Conservation (phyloP, 2,329 filamentous ascomycete genomes). For the Ascochyta pisi region DNA sequence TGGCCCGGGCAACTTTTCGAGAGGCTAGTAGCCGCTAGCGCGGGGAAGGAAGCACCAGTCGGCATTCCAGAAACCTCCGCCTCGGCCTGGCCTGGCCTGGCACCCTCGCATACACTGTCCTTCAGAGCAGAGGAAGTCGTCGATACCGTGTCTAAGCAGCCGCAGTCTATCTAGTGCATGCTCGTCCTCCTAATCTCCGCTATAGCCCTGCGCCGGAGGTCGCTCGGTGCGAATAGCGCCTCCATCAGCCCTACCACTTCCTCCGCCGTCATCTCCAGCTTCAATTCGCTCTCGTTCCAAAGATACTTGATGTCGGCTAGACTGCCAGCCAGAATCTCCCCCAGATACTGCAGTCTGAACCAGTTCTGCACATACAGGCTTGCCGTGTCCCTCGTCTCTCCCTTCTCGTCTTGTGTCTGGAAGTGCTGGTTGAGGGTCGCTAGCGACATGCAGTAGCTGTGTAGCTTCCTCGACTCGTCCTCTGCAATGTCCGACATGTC, state of each 20-base stretch:
- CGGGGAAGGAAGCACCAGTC: slow-evolving; percentile 14
- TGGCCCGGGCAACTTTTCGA: slow-evolving; percentile 31
- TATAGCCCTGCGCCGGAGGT: slow-evolving; percentile 64
- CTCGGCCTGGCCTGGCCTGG: slow-evolving; percentile 4
- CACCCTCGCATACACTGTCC: not conserved
- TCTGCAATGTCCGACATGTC: slow-evolving; percentile 70
- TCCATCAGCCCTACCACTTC: slow-evolving; percentile 69
- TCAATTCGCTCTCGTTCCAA: slow-evolving; percentile 69
- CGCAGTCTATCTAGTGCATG: slow-evolving; percentile 22
- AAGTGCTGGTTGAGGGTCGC: slow-evolving; percentile 65
- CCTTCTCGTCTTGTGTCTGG: slow-evolving; percentile 52
- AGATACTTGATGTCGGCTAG: slow-evolving; percentile 70
- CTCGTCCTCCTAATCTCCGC: slow-evolving; percentile 57
- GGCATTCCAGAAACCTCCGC: slow-evolving; percentile 31
- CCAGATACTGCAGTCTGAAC: slow-evolving; percentile 70
- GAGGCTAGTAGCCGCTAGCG: slow-evolving; percentile 32
- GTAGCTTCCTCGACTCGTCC: slow-evolving; percentile 66
- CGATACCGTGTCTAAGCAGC: slow-evolving; percentile 7
- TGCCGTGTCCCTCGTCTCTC: slow-evolving; percentile 59
- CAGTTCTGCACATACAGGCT: slow-evolving; percentile 68
- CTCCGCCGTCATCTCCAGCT: slow-evolving; percentile 66
- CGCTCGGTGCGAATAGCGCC: slow-evolving; percentile 69
- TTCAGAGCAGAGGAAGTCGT: not conserved
- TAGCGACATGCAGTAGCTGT: slow-evolving; percentile 63
- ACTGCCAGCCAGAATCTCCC: slow-evolving; percentile 68